These are phyloP conservation scores for Nemania sp. DNA, from an alignment of 2,329 filamentous ascomycete species.

Conservation along the genomic window DNA sequence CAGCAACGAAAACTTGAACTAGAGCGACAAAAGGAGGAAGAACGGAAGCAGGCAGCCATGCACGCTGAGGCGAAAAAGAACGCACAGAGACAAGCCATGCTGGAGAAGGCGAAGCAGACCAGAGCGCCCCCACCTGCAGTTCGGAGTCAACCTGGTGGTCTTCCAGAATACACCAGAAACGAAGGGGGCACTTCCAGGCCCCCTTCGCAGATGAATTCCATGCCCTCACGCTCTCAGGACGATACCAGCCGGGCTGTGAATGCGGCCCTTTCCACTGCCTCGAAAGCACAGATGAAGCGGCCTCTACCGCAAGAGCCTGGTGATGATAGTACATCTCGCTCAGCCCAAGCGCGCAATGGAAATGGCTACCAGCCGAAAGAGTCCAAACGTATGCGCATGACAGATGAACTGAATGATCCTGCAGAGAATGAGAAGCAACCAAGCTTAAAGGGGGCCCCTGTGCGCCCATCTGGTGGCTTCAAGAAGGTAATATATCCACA, in stretches of 20 bases:
- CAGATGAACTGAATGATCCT: slow-evolving; percentile 71
- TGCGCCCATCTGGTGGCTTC: slow-evolving; percentile 73
- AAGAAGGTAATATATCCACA: slow-evolving; percentile 63
- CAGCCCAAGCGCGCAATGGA: slow-evolving; percentile 54
- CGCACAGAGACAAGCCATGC: slow-evolving; percentile 64
- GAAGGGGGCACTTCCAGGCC: slow-evolving; percentile 49
- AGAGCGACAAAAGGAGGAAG: slow-evolving; percentile 64
- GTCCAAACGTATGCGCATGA: slow-evolving; percentile 78
- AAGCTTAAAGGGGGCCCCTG: slow-evolving; percentile 79
- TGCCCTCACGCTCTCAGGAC: slow-evolving; percentile 57
- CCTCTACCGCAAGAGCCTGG: slow-evolving; percentile 68
- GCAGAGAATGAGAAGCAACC: slow-evolving; percentile 62
- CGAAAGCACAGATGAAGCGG: slow-evolving; percentile 76
- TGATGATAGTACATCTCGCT: slow-evolving; percentile 57
- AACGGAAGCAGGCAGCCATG: slow-evolving; percentile 58
- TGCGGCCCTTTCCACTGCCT: slow-evolving; percentile 62
- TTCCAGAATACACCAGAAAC: slow-evolving; percentile 50
- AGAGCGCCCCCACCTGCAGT: slow-evolving; percentile 64
- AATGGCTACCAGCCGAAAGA: slow-evolving; percentile 72
- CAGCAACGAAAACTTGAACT: slow-evolving; percentile 63
- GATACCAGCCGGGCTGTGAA: slow-evolving; percentile 66
- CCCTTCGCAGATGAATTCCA: slow-evolving; percentile 63
- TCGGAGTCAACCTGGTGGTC: slow-evolving; percentile 58
- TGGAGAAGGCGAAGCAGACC: slow-evolving; percentile 69
- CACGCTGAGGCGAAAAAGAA: slow-evolving; percentile 68